Conservation (phyloP, 139 green algal genomes). For the Chlorella sp. region DNA sequence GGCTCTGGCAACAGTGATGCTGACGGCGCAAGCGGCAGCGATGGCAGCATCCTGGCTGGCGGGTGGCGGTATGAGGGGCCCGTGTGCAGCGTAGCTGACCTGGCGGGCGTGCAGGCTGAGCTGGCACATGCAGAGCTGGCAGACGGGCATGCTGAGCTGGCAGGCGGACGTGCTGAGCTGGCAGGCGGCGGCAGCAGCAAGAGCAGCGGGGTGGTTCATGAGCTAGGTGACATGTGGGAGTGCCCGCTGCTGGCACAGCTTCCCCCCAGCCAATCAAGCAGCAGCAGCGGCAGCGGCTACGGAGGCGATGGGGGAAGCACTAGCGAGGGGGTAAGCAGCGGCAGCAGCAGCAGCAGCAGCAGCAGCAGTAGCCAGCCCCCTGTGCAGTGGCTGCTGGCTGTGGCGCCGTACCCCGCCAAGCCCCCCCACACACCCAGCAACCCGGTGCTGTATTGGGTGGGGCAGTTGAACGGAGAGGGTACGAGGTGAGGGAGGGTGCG, state of each 20-base stretch:
- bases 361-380: neutral
- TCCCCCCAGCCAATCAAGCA: neutral
- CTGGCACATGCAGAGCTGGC: neutral
- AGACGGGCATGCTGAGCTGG: neutral
- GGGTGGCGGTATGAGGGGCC: neutral
- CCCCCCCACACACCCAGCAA: conserved; percentile 66
- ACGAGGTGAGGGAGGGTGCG: neutral
- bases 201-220: neutral
- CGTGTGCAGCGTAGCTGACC: conserved; percentile 14
- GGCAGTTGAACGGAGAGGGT: neutral
- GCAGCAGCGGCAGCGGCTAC: too few relatives aligned
- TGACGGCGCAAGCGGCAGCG: neutral
- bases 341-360: neutral
- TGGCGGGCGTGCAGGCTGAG: neutral
- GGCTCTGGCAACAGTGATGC: neutral
- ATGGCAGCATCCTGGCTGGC: conserved; percentile 5
- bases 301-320: too few relatives aligned
- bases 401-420: conserved; percentile 37
- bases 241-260: conserved; percentile 20
- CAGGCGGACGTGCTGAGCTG: neutral
- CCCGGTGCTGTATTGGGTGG: conserved; percentile 70
- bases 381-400: conserved; percentile 27
- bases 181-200: neutral
- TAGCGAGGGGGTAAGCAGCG: too few relatives aligned
- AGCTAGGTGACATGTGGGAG: conserved; percentile 24